Base-by-base conservation (phyloP, 2,329 filamentous ascomycete species). In the Endoconidiophora polonica region DNA sequence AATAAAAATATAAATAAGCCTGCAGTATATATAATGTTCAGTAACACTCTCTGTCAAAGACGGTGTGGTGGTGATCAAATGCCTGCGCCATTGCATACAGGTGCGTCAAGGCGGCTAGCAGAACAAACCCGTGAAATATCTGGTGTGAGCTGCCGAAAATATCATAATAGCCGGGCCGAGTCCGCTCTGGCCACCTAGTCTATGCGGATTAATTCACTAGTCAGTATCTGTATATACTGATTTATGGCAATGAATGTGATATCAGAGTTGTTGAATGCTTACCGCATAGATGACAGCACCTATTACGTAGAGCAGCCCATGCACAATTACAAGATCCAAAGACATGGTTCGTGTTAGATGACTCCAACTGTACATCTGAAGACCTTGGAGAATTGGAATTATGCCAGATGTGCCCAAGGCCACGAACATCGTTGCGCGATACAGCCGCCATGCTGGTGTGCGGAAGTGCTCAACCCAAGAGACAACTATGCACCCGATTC, bases 61-160 rank as follows among this genome's bases (percentile, higher is more conserved):
- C 64, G 50, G 71, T 74, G 63, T 94, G 87, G 59, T 86, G 79
- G 61, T 84, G 81, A 64, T 94, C 85, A 65, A 95, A 94, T 3
- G 88, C 88, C 63, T 78, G 82, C 26, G 84, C 62, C 66, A 96
- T 73, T 45, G 85, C 88, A 48, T 79, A 79, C 53, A 96, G 68
- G 68, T 98, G 91, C 22, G 82, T 76, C 1, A 76, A 73, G 0
- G 86, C 90, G 0, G 91, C 91, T 54, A 87, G 64, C 14, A 96
- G 70, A 24, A 98, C 88, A 55, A 91, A 73, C 38, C 94, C 69
- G 67, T 98, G 91, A 63, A 98, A 98, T 56, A 98, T 83, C 66
- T 98, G 91, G 65, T 98, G 91, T 18, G 86, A 94, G 61, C 81
- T 87, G 37, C 91, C 90, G 76, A 84, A 84, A 47, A 95, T 84